A percentile compares a stretch with the other conserved stretches of the same genome.
phyloP scores from a whole-genome alignment of 2,329 filamentous ascomycete genomes.

The Xylariaceae sp. region DNA sequence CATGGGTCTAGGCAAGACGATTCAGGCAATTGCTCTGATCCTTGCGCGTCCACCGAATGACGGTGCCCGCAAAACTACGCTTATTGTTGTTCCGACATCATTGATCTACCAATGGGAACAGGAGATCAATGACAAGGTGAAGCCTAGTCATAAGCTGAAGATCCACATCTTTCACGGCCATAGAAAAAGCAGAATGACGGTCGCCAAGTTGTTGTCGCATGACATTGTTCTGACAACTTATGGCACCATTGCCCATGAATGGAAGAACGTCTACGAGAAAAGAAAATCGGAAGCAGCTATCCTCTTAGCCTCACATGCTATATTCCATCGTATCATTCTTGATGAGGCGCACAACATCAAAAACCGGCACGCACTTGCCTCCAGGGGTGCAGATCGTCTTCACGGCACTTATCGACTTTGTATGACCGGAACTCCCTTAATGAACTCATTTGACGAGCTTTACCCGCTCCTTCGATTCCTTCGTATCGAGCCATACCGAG shows the following conservation, averaged over 20 bases:
- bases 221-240: slow-evolving; percentile 80
- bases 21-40: slow-evolving; percentile 32
- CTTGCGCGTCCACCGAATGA: slow-evolving; percentile 27
- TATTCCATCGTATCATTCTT: slow-evolving; percentile 71
- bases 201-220: slow-evolving; percentile 52
- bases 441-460: slow-evolving; percentile 78
- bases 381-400: slow-evolving; percentile 57
- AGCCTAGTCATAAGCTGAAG: slow-evolving; percentile 26
- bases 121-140: slow-evolving; percentile 31
- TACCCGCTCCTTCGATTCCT: slow-evolving; percentile 77
- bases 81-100: slow-evolving; percentile 29
- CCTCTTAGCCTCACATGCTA: slow-evolving; percentile 38
- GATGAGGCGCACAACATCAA: slow-evolving; percentile 84
- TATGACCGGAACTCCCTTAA: slow-evolving; percentile 82
- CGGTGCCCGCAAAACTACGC: slow-evolving; percentile 26
- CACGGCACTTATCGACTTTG: slow-evolving; percentile 65
- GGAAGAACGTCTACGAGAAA: slow-evolving; percentile 52
- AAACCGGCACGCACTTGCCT: slow-evolving; percentile 62
- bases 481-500: slow-evolving; percentile 69
- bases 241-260: slow-evolving; percentile 64
- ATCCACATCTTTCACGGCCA: slow-evolving; percentile 29
- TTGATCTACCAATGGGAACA: slow-evolving; percentile 30
- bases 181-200: slow-evolving; percentile 21
- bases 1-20: slow-evolving; percentile 33
- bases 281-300: slow-evolving; percentile 48